These are phyloP conservation scores for Penicillium verhagenii DNA, from an alignment of 495 filamentous ascomycete species.

Conservation along the genomic window DNA sequence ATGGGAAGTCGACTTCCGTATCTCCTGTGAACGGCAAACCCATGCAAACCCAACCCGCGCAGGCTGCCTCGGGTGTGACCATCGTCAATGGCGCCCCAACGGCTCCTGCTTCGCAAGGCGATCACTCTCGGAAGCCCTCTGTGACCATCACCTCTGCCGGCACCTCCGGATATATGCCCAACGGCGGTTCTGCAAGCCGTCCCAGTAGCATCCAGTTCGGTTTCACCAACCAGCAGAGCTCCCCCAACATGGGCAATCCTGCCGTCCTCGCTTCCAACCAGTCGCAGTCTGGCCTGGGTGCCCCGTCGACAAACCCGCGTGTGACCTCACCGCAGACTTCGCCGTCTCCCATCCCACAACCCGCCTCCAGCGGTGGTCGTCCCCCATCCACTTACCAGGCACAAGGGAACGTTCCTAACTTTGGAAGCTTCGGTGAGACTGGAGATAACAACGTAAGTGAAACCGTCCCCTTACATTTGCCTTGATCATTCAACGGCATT, in stretches of 20 bases:
- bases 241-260: conserved; percentile 61
- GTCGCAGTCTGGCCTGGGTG: conserved; percentile 54
- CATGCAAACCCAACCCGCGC: conserved; percentile 48
- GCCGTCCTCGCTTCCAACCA: conserved; percentile 46
- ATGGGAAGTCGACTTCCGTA: conserved; percentile 77
- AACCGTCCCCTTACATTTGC: conserved; percentile 10
- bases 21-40: conserved; percentile 83
- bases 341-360: conserved; percentile 86
- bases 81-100: conserved; percentile 64
- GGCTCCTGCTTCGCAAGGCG: conserved; percentile 53
- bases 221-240: conserved; percentile 60
- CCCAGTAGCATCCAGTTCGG: conserved; percentile 75
- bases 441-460: conserved; percentile 69
- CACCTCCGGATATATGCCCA: conserved; percentile 68
- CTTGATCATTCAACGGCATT: neutral
- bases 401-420: conserved; percentile 64
- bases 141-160: conserved; percentile 84
- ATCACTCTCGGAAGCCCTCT: conserved; percentile 80
- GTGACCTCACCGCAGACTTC: conserved; percentile 72
- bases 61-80: conserved; percentile 54
- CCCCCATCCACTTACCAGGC: conserved; percentile 66
- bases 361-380: conserved; percentile 79
- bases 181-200: conserved; percentile 65
- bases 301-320: conserved; percentile 62
- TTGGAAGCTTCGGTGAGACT: conserved; percentile 72